phyloP scores from a whole-genome alignment of 345 rosid genomes.

The Aethionema arabicum region DNA sequence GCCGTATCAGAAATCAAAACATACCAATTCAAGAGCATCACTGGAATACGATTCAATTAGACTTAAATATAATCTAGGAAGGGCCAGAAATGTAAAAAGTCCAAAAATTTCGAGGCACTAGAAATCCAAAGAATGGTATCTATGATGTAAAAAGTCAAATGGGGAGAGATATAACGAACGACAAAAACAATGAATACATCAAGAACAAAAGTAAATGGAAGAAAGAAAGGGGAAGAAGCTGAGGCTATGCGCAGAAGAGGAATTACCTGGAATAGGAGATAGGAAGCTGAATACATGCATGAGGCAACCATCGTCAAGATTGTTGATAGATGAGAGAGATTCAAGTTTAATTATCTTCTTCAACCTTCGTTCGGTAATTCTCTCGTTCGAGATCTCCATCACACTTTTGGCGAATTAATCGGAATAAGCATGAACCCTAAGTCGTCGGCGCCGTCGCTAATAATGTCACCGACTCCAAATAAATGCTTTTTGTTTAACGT shows the following conservation, averaged over 20 bases:
- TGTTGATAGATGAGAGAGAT: constrained; percentile 48
- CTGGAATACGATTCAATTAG: background rate
- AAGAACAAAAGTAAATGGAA: constrained; percentile 12
- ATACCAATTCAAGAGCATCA: constrained; percentile 7
- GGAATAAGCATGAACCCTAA: constrained; percentile 28
- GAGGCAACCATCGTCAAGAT: constrained; percentile 95
- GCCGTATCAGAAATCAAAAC: background rate
- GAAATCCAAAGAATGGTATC: too few relatives aligned
- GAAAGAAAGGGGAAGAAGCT: background rate
- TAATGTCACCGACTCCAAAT: constrained; percentile 23
- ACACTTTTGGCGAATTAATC: background rate
- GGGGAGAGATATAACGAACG: background rate
- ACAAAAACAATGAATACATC: background rate
- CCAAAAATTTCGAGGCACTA: too few relatives aligned
- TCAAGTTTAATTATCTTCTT: constrained; percentile 22
- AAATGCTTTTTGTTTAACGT: too few relatives aligned
- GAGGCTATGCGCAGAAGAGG: background rate
- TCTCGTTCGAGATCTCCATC: constrained; percentile 28
- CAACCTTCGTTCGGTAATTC: constrained; percentile 20
- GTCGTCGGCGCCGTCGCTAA: constrained; percentile 20
- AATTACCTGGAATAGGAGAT: constrained; percentile 81
- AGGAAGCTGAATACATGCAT: constrained; percentile 98
- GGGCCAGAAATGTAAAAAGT: background rate
- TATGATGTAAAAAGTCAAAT: background rate
- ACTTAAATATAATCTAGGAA: background rate